Evolutionary conservation across 768 basidiomycete genomes (phyloP).

Genomic region (Kwoniella mangroviensis): DNA sequence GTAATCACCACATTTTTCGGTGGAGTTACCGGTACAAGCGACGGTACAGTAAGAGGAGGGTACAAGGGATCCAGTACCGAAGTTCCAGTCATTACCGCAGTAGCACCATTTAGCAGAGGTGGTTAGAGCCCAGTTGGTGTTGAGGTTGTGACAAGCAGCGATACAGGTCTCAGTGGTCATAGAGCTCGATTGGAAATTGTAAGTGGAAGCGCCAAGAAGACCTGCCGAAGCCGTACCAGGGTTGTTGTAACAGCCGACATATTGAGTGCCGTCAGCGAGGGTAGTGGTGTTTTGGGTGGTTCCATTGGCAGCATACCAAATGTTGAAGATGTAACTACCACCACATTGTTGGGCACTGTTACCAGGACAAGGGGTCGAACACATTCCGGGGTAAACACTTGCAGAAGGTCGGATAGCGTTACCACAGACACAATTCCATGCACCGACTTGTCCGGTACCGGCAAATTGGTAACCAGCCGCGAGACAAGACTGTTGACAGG

Average conservation of each 20-base stretch:
- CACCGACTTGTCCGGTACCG: conserved; percentile 27
- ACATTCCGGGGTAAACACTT: conserved; percentile 18
- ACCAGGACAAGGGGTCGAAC: conserved; percentile 28
- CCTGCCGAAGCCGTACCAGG: conserved; percentile 25
- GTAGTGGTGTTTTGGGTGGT: conserved; percentile 12
- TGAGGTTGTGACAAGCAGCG: conserved; percentile 39
- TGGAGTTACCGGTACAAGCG: conserved; percentile 43
- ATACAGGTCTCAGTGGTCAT: conserved; percentile 50
- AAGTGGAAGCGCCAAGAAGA: conserved; percentile 29
- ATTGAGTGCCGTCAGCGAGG: conserved; percentile 11
- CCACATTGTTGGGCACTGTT: conserved; percentile 30
- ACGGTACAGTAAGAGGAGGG: conserved; percentile 40
- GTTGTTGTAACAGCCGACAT: conserved; percentile 43
- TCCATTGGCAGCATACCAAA: conserved; percentile 26
- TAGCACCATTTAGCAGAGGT: conserved; percentile 37
- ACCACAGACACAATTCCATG: conserved; percentile 31
- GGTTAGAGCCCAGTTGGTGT: conserved; percentile 48
- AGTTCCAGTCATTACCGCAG: conserved; percentile 41
- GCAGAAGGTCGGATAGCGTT: conserved; percentile 17
- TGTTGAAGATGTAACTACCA: conserved; percentile 20
- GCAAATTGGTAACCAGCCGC: conserved; percentile 31
- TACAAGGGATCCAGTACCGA: conserved; percentile 33
- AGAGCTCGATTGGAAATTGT: conserved; percentile 35
- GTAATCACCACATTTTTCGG: conserved; percentile 44
- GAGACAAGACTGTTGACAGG: conserved; percentile 30